Percentiles rank a stretch among this genome's conserved stretches.
Evolutionary conservation across 345 rosid genomes (phyloP).

Genomic region (Murraya paniculata): DNA sequence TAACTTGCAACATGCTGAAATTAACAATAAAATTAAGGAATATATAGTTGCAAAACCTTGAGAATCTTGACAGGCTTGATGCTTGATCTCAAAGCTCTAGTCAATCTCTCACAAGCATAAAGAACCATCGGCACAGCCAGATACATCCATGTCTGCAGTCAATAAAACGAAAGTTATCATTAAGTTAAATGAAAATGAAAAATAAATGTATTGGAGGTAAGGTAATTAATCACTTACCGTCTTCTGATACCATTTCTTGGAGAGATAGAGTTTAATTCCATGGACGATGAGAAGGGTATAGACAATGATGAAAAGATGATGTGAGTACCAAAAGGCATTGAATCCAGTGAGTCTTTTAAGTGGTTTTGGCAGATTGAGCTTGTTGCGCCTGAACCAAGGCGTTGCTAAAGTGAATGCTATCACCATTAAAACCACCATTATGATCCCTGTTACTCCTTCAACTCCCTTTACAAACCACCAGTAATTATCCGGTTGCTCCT

Average conservation of each 20-base stretch:
- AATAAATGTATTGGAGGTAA: background rate
- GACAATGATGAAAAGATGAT: conserved; percentile 76
- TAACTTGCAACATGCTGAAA: background rate
- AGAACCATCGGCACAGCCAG: conserved; percentile 63
- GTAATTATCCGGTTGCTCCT: conserved; percentile 51
- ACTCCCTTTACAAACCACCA: conserved; percentile 82
- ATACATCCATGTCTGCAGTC: conserved; percentile 87
- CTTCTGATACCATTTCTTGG: conserved; percentile 69
- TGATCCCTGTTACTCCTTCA: conserved; percentile 72
- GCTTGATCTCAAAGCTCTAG: conserved; percentile 79
- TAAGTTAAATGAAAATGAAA: background rate
- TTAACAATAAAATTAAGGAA: too few species aligned
- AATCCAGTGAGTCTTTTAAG: conserved; percentile 79
- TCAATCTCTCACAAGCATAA: conserved; percentile 65
- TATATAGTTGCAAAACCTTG: conserved; percentile 37
- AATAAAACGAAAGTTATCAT: background rate
- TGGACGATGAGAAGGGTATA: conserved; percentile 77
- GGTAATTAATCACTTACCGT: conserved; percentile 39
- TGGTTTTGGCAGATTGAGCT: conserved; percentile 63
- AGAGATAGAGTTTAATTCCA: conserved; percentile 70
- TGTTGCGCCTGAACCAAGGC: conserved; percentile 84
- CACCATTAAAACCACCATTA: conserved; percentile 76
- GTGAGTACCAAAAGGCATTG: conserved; percentile 92
- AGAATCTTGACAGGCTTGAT: conserved; percentile 73
- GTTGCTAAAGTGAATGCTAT: conserved; percentile 83